A percentile compares a stretch with the other conserved stretches of the same genome.
phyloP scores from a whole-genome alignment of 768 basidiomycete genomes.

The Butyriboletus loyo region DNA sequence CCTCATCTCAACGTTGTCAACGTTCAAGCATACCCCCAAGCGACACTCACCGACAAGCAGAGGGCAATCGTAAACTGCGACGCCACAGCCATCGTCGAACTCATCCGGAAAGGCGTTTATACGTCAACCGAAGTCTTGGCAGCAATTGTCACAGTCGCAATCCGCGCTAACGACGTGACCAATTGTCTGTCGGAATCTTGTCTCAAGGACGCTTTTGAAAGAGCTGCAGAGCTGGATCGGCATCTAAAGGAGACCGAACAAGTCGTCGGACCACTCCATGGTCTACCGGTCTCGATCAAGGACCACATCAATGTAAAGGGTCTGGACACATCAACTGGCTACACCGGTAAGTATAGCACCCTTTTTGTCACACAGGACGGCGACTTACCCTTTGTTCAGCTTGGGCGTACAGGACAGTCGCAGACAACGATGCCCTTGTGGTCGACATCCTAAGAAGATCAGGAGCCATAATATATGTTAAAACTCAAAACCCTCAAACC shows the following conservation, averaged over 20 bases:
- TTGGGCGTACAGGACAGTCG: conserved; percentile 39
- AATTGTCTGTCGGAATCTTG: conserved; percentile 61
- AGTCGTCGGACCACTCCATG: conserved; percentile 45
- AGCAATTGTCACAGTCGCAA: conserved; percentile 27
- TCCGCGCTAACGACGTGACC: conserved; percentile 34
- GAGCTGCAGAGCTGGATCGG: conserved; percentile 50
- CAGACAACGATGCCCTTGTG: conserved; percentile 41
- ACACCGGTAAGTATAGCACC: conserved; percentile 15
- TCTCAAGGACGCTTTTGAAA: conserved; percentile 45
- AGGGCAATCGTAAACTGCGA: conserved; percentile 30
- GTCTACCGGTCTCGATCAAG: conserved; percentile 44
- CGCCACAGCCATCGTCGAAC: conserved; percentile 26
- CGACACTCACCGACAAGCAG: conserved; percentile 23
- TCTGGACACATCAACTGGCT: conserved; percentile 39
- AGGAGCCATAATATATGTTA: conserved; percentile 45
- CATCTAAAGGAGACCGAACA: conserved; percentile 44
- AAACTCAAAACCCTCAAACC: conserved; percentile 49
- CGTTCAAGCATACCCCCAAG: conserved; percentile 29
- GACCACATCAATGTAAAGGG: conserved; percentile 47
- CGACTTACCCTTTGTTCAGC: conserved; percentile 25
- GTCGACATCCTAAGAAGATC: conserved; percentile 44
- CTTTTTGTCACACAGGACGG: background rate
- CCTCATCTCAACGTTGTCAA: conserved; percentile 7
- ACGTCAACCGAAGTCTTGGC: conserved; percentile 25
- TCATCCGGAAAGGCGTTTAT: conserved; percentile 20